A percentile compares a stretch with the other conserved stretches of the same genome.
Evolutionary conservation across 2,329 filamentous ascomycete species (phyloP).

Genomic region (Aspergillus sp.): DNA sequence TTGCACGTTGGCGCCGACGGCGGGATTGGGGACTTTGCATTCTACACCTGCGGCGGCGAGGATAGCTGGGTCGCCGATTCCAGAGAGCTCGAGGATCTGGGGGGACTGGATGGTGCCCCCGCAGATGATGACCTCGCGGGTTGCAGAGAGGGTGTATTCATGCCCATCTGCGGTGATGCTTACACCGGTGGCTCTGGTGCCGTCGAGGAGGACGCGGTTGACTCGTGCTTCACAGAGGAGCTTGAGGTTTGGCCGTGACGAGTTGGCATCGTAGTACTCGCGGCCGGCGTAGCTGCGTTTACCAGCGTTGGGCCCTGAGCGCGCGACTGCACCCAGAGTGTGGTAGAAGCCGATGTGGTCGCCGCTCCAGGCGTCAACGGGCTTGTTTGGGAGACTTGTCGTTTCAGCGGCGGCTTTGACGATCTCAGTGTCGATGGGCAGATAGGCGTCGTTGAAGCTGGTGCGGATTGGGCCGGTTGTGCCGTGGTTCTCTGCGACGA

Average conservation of each 20-base stretch:
- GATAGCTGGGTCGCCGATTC: conserved; percentile 52
- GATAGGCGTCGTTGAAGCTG: neutral
- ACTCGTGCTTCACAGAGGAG: conserved; percentile 49
- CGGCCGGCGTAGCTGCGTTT: conserved; percentile 43
- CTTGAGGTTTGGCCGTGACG: conserved; percentile 45
- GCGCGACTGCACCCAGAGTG: conserved; percentile 29
- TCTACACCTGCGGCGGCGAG: conserved; percentile 42
- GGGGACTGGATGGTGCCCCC: conserved; percentile 59
- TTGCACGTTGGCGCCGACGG: conserved; percentile 51
- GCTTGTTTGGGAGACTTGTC: conserved; percentile 6
- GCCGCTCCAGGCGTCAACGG: conserved; percentile 36
- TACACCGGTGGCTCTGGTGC: conserved; percentile 29
- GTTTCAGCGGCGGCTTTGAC: conserved; percentile 21
- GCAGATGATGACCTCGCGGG: conserved; percentile 57
- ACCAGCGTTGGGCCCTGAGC: conserved; percentile 21
- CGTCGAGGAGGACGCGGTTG: conserved; percentile 25
- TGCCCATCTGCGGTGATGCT: conserved; percentile 16
- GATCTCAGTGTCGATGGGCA: conserved; percentile 19
- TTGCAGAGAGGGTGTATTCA: conserved; percentile 25
- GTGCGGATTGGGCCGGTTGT: conserved; percentile 1
- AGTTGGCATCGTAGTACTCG: conserved; percentile 39
- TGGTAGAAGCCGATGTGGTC: conserved; percentile 38
- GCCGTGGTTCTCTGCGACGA: conserved; percentile 1
- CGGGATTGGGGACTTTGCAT: conserved; percentile 43
- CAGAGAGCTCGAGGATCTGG: conserved; percentile 60